Percentiles rank a stretch among this genome's conserved stretches.
Conservation (phyloP, 2,329 filamentous ascomycete species). For the Periglandula ipomoeae region DNA sequence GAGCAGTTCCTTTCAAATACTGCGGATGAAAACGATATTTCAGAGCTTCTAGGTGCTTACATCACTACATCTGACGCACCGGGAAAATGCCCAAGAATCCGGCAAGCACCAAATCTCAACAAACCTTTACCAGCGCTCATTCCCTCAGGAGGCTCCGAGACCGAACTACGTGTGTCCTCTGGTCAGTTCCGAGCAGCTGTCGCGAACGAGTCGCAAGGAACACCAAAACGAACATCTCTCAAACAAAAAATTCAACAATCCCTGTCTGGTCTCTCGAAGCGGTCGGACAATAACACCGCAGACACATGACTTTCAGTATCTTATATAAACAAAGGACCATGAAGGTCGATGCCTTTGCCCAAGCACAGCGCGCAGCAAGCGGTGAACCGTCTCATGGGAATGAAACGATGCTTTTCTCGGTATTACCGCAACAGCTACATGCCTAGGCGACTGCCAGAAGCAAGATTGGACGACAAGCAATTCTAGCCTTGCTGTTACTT, state of each 20-base stretch:
- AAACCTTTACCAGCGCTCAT: not conserved
- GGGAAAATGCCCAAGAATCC: not conserved
- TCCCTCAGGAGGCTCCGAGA: not conserved
- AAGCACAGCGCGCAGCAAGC: too few species aligned
- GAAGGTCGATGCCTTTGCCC: too few species aligned
- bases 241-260: conserved; percentile 6
- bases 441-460: too few species aligned
- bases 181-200: not conserved
- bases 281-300: not conserved
- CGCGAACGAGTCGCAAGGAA: not conserved
- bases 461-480: too few species aligned
- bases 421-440: too few species aligned
- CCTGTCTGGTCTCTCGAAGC: conserved; percentile 5
- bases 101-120: not conserved
- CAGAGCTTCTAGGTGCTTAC: not conserved
- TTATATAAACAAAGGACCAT: too few species aligned
- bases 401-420: too few species aligned
- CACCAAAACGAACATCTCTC: not conserved
- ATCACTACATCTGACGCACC: not conserved
- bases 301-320: not conserved
- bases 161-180: not conserved
- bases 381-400: too few species aligned
- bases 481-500: not conserved
- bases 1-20: conserved; percentile 5
- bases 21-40: not conserved